Percentiles rank a stretch among this genome's conserved stretches.
Evolutionary conservation across 2,329 filamentous ascomycete genomes (phyloP).

Genomic region (Colletotrichum lindemuthianum): DNA sequence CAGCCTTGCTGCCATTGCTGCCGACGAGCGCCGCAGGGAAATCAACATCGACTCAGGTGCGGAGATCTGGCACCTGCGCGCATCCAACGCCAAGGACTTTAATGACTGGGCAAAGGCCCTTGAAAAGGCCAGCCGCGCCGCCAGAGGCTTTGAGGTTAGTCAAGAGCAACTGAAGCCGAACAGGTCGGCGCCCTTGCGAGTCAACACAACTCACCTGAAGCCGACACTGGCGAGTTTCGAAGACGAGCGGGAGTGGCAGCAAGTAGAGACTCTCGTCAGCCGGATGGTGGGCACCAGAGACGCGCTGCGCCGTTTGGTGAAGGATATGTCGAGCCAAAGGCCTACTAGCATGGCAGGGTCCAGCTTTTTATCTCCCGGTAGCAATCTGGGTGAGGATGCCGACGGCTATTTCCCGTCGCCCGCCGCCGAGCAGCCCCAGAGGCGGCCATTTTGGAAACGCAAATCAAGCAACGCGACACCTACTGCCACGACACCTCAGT

Average conservation of each 20-base stretch:
- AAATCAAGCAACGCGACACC: constrained; percentile 76
- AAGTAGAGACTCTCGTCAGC: constrained; percentile 86
- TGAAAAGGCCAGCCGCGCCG: constrained; percentile 79
- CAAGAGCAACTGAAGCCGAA: constrained; percentile 31
- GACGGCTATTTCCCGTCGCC: constrained; percentile 64
- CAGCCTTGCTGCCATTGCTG: constrained; percentile 88
- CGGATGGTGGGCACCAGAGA: constrained; percentile 89
- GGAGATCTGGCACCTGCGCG: constrained; percentile 94
- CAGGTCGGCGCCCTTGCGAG: constrained; percentile 40
- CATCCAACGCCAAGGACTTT: constrained; percentile 86
- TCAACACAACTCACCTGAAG: constrained; percentile 41
- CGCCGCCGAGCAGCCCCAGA: constrained; percentile 52
- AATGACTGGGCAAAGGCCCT: constrained; percentile 86
- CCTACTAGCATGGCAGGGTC: constrained; percentile 48
- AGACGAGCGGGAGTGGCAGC: constrained; percentile 87
- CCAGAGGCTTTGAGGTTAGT: constrained; percentile 58
- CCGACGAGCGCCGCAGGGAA: constrained; percentile 87
- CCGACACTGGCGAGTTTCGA: constrained; percentile 51
- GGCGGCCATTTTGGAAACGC: constrained; percentile 88
- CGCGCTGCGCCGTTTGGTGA: constrained; percentile 85
- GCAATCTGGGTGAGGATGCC: constrained; percentile 52
- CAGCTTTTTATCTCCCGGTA: constrained; percentile 50
- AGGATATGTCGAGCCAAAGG: constrained; percentile 79
- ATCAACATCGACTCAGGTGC: constrained; percentile 97
- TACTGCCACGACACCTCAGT: constrained; percentile 51